Evolutionary conservation across 2,329 filamentous ascomycete genomes (phyloP), one percentile per base, ranked within the genome.

Genomic region (Xylaria multiplex): DNA sequence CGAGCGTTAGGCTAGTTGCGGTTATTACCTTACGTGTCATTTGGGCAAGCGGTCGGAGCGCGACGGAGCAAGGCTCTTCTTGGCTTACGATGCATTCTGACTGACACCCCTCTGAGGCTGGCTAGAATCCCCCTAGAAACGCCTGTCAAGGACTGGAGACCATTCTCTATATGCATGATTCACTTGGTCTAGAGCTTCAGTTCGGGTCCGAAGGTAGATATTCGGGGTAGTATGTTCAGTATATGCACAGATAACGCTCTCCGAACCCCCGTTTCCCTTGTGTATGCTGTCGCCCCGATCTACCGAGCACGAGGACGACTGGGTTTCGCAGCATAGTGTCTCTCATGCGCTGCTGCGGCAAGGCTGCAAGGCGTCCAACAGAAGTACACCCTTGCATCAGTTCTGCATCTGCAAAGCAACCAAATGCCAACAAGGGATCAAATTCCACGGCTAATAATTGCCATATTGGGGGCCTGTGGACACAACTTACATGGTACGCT

Each of bases 311-410:
- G 43, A 52, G 35, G 45, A 50, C 22, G 27, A 55, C 53, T 27
- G 40, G 59, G 59, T 52, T 57, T 53, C 49, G 59, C 42, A 56
- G 24, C 40, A 54, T 24, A 55, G n/a, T 50, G 54, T 43, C 40
- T 32, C 24, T 59, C n/a, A 61, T 50, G 35, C 24, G 45, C 16
- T 30, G 37, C 13, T 35, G 37, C 27, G 48, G 62, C 63, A 68
- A 57, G 59, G 63, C 62, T 68, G 59, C 35, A 48, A 60, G 63
- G 55, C 62, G 59, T 19, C 59, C 55, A 62, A 68, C 66, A 54
- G 37, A 45, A 50, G 19, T 54, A 37, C 40, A 50, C 35, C 8
- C 24, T 64, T 30, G 13, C 54, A 40, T 53, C 46, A 50, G 61
- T 56, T 45, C 40, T 49, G 48, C 61, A 64, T 64, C 46, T 63